Evolutionary conservation across 371 early-diverging fungal species (phyloP).

Genomic region (Mucor indicus): DNA sequence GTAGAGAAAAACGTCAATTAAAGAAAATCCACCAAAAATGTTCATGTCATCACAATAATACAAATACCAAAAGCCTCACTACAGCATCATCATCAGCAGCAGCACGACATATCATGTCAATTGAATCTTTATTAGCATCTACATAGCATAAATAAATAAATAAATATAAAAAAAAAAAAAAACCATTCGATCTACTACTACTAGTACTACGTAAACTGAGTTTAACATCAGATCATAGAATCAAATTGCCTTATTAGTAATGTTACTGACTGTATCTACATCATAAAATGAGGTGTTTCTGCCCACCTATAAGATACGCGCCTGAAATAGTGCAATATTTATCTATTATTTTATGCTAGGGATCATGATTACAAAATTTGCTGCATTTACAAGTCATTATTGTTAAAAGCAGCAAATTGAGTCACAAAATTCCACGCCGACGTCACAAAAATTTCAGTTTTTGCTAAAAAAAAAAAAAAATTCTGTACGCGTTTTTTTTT

Average conservation of each 20-base stretch:
- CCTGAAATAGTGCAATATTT: too few species aligned
- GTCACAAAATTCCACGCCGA: neutral
- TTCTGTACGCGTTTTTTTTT: slow-evolving; percentile 5
- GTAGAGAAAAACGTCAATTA: slow-evolving; percentile 12
- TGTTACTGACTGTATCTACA: too few species aligned
- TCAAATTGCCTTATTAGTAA: too few species aligned
- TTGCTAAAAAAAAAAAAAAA: neutral
- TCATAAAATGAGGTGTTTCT: too few species aligned
- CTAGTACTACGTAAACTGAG: too few species aligned
- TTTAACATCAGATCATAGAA: too few species aligned
- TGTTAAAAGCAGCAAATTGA: neutral
- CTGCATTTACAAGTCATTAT: neutral
- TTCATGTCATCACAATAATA: neutral
- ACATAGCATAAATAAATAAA: neutral
- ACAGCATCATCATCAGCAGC: neutral
- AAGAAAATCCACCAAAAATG: slow-evolving; percentile 22
- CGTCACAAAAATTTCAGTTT: slow-evolving; percentile 5
- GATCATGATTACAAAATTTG: neutral
- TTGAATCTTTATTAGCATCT: slow-evolving; percentile 12
- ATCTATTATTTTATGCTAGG: neutral
- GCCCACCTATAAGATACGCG: too few species aligned
- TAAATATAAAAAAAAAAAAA: neutral
- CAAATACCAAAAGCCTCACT: neutral
- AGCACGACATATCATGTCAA: slow-evolving; percentile 16
- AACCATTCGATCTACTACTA: too few species aligned